Evolutionary conservation across 73 alveolate species (phyloP).

Genomic region (Stentor coeruleus): DNA sequence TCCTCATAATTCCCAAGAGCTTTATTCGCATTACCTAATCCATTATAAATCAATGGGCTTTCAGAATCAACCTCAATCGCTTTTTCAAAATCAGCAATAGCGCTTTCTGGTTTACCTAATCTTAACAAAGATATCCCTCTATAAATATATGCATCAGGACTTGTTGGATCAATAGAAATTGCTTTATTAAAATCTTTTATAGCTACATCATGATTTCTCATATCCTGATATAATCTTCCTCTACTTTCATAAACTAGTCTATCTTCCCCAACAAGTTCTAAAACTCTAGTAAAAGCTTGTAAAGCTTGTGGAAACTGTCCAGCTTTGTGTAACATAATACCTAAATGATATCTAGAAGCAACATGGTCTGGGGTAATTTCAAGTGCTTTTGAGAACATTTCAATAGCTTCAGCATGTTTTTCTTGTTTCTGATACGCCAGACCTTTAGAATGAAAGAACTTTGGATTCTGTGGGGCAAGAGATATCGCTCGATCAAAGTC

Average conservation of each 20-base stretch:
- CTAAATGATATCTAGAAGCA: constrained; percentile 72
- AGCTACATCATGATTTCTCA: constrained; percentile 80
- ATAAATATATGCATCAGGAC: constrained; percentile 64
- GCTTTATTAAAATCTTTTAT: constrained; percentile 73
- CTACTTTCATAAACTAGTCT: constrained; percentile 60
- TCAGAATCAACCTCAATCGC: constrained; percentile 55
- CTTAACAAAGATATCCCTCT: constrained; percentile 77
- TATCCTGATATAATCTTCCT: constrained; percentile 78
- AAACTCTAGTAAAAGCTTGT: constrained; percentile 59
- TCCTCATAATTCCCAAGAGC: constrained; percentile 71
- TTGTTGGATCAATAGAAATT: constrained; percentile 50
- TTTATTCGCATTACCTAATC: constrained; percentile 71
- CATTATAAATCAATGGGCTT: constrained; percentile 70
- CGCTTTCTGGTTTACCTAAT: constrained; percentile 52
- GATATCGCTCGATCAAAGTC: constrained; percentile 79
- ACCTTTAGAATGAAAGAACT: constrained; percentile 83
- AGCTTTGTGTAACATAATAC: constrained; percentile 65
- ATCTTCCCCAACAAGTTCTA: constrained; percentile 52
- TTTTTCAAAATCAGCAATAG: constrained; percentile 67
- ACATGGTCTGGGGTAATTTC: constrained; percentile 45
- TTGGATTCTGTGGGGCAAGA: constrained; percentile 62
- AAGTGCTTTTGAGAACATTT: constrained; percentile 71
- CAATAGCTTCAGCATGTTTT: constrained; percentile 63
- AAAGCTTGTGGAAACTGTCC: constrained; percentile 72
- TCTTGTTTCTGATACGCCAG: constrained; percentile 71